Conservation (phyloP, 495 filamentous ascomycete genomes). For the Acidomyces sp. region DNA sequence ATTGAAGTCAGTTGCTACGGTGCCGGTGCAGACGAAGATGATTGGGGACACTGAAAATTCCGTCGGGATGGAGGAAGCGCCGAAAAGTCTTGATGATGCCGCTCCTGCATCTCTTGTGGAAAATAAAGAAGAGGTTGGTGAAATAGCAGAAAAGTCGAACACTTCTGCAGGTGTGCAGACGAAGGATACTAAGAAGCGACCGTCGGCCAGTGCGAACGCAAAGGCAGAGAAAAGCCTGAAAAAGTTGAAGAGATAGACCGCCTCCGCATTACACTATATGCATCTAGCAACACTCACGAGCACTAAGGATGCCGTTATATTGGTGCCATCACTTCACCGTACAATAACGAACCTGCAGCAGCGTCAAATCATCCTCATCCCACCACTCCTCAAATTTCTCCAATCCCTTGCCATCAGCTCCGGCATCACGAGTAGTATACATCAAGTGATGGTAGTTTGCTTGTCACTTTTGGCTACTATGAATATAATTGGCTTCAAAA, state of each 20-base stretch:
- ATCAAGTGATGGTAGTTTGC: constrained; percentile 27
- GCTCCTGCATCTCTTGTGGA: background rate
- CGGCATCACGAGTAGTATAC: constrained; percentile 32
- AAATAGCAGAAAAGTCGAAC: background rate
- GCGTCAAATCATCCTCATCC: constrained; percentile 20
- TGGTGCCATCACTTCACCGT: background rate
- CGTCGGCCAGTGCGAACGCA: constrained; percentile 7
- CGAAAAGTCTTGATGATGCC: constrained; percentile 6
- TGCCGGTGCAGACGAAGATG: constrained; percentile 28
- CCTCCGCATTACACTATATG: too few species aligned
- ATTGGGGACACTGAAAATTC: constrained; percentile 21
- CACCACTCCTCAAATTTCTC: constrained; percentile 25
- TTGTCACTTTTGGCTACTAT: too few species aligned
- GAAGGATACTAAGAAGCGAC: constrained; percentile 25
- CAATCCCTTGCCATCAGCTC: constrained; percentile 24
- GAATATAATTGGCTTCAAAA: constrained; percentile 19
- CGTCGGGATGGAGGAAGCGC: constrained; percentile 19
- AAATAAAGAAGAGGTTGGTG: constrained; percentile 4
- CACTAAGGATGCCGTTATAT: too few species aligned
- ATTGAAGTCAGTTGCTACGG: constrained; percentile 53
- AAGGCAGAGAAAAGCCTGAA: constrained; percentile 3
- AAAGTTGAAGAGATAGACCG: too few species aligned
- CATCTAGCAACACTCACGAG: too few species aligned
- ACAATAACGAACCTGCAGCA: constrained; percentile 1
- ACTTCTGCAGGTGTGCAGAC: constrained; percentile 3